Base-by-base conservation (phyloP, 2,329 filamentous ascomycete species). In the Cercospora sp. region DNA sequence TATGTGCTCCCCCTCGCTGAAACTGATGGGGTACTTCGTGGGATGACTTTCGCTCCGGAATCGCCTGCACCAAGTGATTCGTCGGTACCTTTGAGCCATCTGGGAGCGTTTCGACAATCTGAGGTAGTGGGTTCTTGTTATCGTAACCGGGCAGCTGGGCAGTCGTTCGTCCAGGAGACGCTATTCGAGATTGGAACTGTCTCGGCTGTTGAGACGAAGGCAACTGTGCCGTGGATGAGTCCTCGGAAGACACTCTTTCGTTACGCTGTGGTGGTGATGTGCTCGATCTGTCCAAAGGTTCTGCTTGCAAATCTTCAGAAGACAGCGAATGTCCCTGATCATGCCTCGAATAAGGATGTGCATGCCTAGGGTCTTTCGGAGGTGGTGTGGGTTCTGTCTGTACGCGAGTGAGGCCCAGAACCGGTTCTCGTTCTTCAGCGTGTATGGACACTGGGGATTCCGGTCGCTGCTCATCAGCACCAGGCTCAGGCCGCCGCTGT, bases 361-460 rank as follows among this genome's bases (percentile, higher is more conserved):
- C 90, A 57, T 82, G 80, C 51, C 60, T 65, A 5, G 64, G 18
- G 28, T 72, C 60, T 68, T 68, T 69, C 86, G 87, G 6, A 3
- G 82, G 78, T 8, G 83, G 80, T 28, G 85, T 79, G 3, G 91
- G 90, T 75, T 94, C 92, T 3, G 92, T 92, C 75, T 90, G 87
- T 1, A 91, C 87, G 72, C 89, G 85, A 5, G 84, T 81, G 36
- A 93, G 79, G 6, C 83, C 82, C 64, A 88, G 82, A 28, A 84
- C 85, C 31, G 83, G 68, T 30, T 64, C 61, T 26, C 31, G 48
- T 60, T 74, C 73, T 60, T 81, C 81, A 60, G 84, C 72, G 13
- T 76, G 69, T 30, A 74, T 68, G 62, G 73, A 73, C 66, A 69
- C 72, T 5, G 84, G 83, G n/a, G 85, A 82, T n/a, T 83, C 83